Evolutionary conservation across 2,329 filamentous ascomycete species (phyloP), one percentile per base, ranked within the genome.

Genomic region (Colletotrichum truncatum): DNA sequence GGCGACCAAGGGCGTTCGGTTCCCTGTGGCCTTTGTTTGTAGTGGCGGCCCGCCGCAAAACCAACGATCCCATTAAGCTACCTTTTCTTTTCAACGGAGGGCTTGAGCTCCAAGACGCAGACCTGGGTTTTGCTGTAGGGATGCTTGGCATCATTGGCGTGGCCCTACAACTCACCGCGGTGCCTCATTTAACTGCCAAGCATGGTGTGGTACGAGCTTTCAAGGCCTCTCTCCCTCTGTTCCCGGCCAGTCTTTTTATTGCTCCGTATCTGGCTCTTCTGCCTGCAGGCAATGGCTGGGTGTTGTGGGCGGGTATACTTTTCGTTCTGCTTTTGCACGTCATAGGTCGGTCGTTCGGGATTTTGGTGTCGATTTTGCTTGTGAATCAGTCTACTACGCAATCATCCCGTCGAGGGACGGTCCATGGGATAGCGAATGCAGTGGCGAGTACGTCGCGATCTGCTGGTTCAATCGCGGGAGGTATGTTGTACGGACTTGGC

Each of bases 11-110:
- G 3, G 51, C 34, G 4, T 54, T 54, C 11, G 51, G 51, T 2
- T 54, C 51, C 9, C 34, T 54, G 7, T 54, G 51, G 51, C 34
- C 51, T 25, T 18, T 54, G 5, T 54, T 54, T 8, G 51, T 54
- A 14, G 51, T 54, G 2, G 51, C 14, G 8, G 51, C 2, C 51
- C 34, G 51, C 34, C 51, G 51, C 23, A n/a, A 54, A 7, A 12
- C n/a, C 34, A 14, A 54, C 21, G 34, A 28, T 8, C 51, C 34
- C 3, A 3, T 39, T 9, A 30, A 28, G 14, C 12, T 41, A 11
- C 51, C 51, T 2, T 54, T 54, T 5, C 2, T 39, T 16, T 54
- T 54, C 23, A 39, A 18, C 4, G 51, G 51, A 2, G 51, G 51
- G 3, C 51, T 54, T 30, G 32, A 54, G n/a, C 51, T 54, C 3